Base-by-base conservation (phyloP, 2,329 filamentous ascomycete species). In the Ceratocystis colombiana region DNA sequence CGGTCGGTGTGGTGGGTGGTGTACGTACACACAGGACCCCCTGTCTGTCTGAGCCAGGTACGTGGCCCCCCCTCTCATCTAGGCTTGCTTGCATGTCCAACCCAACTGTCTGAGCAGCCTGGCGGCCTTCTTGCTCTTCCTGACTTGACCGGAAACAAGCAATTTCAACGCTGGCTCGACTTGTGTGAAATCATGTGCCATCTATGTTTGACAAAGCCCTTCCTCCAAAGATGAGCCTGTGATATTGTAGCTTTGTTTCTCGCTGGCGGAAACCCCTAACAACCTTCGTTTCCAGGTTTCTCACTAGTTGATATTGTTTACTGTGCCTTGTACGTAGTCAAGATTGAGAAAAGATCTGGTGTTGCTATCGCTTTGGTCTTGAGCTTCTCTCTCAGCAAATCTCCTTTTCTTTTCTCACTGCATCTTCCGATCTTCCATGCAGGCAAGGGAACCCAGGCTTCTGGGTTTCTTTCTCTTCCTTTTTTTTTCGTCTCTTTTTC, bases 141-240 rank as follows among this genome's bases (percentile, higher is more conserved):
- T 25, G 3, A 25, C 46, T 25, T 20, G 20, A 37, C 22, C 12
- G n/a, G 53, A 33, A 59, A 59, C 53, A 59, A 1, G 25, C 53
- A 33, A 59, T 59, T 59, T 59, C 3, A 59, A n/a, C 17, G 53
- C 22, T n/a, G 53, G 53, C 22, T 20, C 33, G 53, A 17, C 25
- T 33, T 59, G n/a, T 59, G 22, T 59, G 53, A 59, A 8, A n/a
- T 59, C 28, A 8, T n/a, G 53, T 59, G 53, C 53, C 53, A 59
- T 30, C 15, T 59, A 30, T 33, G 53, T 59, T 59, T 59, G 53
- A 59, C 28, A 59, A 59, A 7, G 5, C 12, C 33, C 53, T 17
- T 33, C 7, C 28, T 59, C 25, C 28, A 59, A 57, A 15, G 2
- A 55, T 10, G 8, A 30, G 3, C 50, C 5, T 15, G 15, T 17